Base-by-base conservation (phyloP, 164 flowering plant genomes). In the Aristolochia californica region DNA sequence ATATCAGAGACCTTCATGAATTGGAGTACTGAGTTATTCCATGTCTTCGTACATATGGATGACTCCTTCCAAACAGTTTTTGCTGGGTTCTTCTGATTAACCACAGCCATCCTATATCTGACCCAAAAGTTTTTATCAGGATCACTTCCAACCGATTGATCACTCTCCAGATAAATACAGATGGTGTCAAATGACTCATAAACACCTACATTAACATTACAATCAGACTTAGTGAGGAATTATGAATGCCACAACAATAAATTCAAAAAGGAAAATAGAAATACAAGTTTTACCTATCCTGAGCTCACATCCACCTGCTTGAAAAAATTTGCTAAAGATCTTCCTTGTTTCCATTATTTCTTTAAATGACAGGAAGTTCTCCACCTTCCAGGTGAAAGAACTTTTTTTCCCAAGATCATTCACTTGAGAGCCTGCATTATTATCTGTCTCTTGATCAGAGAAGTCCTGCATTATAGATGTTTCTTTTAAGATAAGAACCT, bases 1-100 rank as follows among this genome's bases (percentile, higher is more conserved):
- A 93, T 84, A 76, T 93, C 99, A n/a, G 99, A 85, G 4, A 93
- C 97, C 76, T 87, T 93, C 99, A 93, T 89, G 72, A 93, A 93
- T 67, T 93, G 99, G 70, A 93, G 83, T 69, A 93, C 99, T 40
- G 99, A 93, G 77, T 89, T 93, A 67, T 93, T 93, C 99, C 99
- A 93, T 43, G 97, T 93, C 73, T 89, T 93, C 52, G 99, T 93
- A 67, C 97, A 93, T 50, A 93, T 89, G 63, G 99, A 93, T 45
- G 95, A 89, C 76, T 89, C 97, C 70, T 93, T 93, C 95, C 94
- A 89, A 53, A 93, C 88, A 62, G 95, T 87, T 62, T 85, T 93
- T 58, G 87, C 75, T 43, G 95, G 83, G 58, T 78, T 85, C 66
- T 89, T 93, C 63, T 93, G 99, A 72, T 93, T 89, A 53, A 87